Base-by-base conservation (phyloP, 768 basidiomycete genomes). In the Sistotremastrum suecicum region DNA sequence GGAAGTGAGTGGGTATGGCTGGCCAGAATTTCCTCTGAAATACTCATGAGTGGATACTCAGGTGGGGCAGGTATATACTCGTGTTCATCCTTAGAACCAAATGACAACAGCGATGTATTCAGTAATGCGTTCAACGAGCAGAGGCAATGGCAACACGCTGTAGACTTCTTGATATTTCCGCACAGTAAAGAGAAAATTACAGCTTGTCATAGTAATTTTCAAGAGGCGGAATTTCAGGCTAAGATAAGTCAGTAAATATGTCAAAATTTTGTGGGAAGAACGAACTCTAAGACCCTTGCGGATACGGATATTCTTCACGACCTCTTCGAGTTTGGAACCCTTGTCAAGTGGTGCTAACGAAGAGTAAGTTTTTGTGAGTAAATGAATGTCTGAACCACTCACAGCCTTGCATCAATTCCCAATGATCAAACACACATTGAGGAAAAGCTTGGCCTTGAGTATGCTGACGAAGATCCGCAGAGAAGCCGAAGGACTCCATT, bases 361-460 rank as follows among this genome's bases (percentile, higher is more conserved):
- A 11, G 7, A 9, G 28, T 45, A 30, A 8, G 12, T 5, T 45
- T 34, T 9, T 32, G 11, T 5, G 29, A 47, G 11, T 12, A 6
- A 28, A 47, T 32, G 11, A n/a, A 8, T 9, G 29, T 9, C 41
- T 11, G 11, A 35, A 28, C 5, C 8, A 33, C 29, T 47, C 20
- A 47, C 46, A 56, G 30, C 55, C 56, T 37, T 45, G 47, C 56
- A 57, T 57, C 32, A 56, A 42, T 46, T 55, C 48, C 58, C 60
- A 60, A 50, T 64, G 62, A 49, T 64, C 65, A 56, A 66, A 66
- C 43, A 65, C 68, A 53, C 63, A 61, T 56, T 70, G 70, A 50
- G 70, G 69, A 68, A 70, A 71, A 45, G 71, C 71, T 59, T 71
- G 71, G 42, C 71, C 71, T 58, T 63, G 63, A 46, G 71, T 72